These are phyloP conservation scores for Sclerospora graminicola DNA, from an alignment of 352 stramenopile species.

Conservation along the genomic window DNA sequence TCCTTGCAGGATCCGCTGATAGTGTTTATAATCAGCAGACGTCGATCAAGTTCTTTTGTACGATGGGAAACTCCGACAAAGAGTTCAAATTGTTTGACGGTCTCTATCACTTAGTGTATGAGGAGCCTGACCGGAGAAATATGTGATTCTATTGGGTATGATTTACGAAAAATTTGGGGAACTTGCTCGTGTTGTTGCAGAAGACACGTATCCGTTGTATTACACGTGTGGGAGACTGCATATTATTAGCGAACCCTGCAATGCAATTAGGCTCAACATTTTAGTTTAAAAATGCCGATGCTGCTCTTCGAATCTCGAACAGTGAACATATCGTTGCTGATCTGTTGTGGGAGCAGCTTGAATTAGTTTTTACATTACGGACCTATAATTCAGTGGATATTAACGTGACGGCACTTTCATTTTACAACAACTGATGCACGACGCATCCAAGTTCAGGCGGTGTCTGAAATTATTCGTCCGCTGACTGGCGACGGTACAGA, in stretches of 20 bases:
- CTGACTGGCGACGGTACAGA: slow-evolving; percentile 60
- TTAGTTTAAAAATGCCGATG: slow-evolving; percentile 65
- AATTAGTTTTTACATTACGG: slow-evolving; percentile 62
- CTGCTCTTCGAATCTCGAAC: slow-evolving; percentile 58
- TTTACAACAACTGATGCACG: slow-evolving; percentile 58
- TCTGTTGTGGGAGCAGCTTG: slow-evolving; percentile 73
- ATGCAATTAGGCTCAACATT: slow-evolving; percentile 73
- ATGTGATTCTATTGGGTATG: slow-evolving; percentile 58
- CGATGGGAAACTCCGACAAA: too few species aligned
- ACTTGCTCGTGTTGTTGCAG: slow-evolving; percentile 53
- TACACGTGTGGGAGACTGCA: slow-evolving; percentile 53
- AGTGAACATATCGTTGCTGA: slow-evolving; percentile 46
- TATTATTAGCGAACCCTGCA: slow-evolving; percentile 45
- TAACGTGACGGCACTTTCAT: slow-evolving; percentile 39
- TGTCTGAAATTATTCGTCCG: slow-evolving; percentile 61
- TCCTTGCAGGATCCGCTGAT: too few species aligned
- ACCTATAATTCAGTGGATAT: slow-evolving; percentile 79
- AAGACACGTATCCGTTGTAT: slow-evolving; percentile 75
- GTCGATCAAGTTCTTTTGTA: too few species aligned
- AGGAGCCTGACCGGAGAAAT: slow-evolving; percentile 48
- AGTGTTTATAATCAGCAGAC: too few species aligned
- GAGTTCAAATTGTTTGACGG: too few species aligned
- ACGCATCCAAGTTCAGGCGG: slow-evolving; percentile 31
- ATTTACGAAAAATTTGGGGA: slow-evolving; percentile 86
- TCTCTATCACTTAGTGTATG: slow-evolving; percentile 64